Evolutionary conservation across 2,329 filamentous ascomycete species (phyloP), one percentile per base, ranked within the genome.

Genomic region (Phoma sp.): DNA sequence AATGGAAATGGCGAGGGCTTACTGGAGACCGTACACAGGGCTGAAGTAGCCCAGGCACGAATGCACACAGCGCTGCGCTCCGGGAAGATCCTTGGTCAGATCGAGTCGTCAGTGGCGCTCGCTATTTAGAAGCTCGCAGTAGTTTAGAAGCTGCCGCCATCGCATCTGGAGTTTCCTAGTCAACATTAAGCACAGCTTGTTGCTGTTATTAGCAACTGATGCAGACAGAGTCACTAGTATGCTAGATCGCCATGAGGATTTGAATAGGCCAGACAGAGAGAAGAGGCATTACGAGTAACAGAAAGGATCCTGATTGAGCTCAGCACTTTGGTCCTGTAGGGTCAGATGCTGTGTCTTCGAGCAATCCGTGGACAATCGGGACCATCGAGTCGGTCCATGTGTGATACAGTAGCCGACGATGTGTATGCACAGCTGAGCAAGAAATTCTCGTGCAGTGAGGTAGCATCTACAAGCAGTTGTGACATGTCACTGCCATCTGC

Each of bases 11-110:
- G 32, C 29, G 13, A 35, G n/a, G 32, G 32, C 33, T 31, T 33
- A 27, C 40, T 15, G 17, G 9, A 6, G 21, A 32, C 24, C 17
- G 13, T 13, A 25, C 25, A 44, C 32, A 51, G 48, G 48, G 48
- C 48, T 44, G 39, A 39, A 32, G 48, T 33, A 22, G 39, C 19
- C 21, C 25, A 44, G 39, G 40, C 33, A 33, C 33, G 48, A 38
- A 19, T 10, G 33, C 12, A 17, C 33, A 51, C 32, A 24, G n/a
- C 19, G 22, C 15, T 25, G 10, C 8, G n/a, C 15, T 32, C 47
- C 32, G 6, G 40, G 25, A 37, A 38, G 13, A 43, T 44, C 19
- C 32, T 44, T 32, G 48, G 8, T 9, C 32, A 38, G 5, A 19
- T 41, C n/a, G 41, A 31, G 29, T 17, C 31, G 29, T 41, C 22